Conservation (phyloP, 108 stramenopile species). For the Cyclostephanos tholiformis region DNA sequence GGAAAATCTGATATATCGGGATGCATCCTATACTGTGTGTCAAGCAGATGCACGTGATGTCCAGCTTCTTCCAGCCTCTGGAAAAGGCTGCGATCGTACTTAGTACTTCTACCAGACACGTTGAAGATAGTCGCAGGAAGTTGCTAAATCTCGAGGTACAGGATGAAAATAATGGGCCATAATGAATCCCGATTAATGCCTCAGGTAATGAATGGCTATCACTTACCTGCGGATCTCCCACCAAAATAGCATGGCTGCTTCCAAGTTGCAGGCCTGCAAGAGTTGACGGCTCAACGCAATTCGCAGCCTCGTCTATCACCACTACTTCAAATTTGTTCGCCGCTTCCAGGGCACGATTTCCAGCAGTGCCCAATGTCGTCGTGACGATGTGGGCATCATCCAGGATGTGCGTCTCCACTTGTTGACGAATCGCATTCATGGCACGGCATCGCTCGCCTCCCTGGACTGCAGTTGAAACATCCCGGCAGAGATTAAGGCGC, state of each 20-base stretch:
- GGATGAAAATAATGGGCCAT: background rate
- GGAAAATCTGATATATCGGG: slow-evolving; percentile 89
- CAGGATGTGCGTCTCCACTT: slow-evolving; percentile 81
- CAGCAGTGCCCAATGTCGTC: slow-evolving; percentile 95
- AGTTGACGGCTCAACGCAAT: slow-evolving; percentile 95
- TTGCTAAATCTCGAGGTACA: slow-evolving; percentile 62
- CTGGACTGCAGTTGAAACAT: slow-evolving; percentile 21
- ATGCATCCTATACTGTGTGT: slow-evolving; percentile 98
- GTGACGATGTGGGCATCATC: slow-evolving; percentile 94
- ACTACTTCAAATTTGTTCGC: slow-evolving; percentile 93
- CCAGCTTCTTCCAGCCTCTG: slow-evolving; percentile 95
- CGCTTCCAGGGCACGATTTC: slow-evolving; percentile 80
- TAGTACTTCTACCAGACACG: slow-evolving; percentile 73
- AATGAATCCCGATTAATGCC: background rate
- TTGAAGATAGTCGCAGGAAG: slow-evolving; percentile 98
- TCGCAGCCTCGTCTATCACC: slow-evolving; percentile 98
- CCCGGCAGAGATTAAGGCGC: slow-evolving; percentile 54
- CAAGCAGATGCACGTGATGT: slow-evolving; percentile 89
- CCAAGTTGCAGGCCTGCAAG: slow-evolving; percentile 93
- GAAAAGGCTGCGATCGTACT: slow-evolving; percentile 95
- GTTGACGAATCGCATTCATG: slow-evolving; percentile 55
- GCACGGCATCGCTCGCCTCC: slow-evolving; percentile 32
- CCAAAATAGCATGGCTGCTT: slow-evolving; percentile 84
- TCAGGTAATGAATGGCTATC: background rate
- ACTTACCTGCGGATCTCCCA: slow-evolving; percentile 84